Evolutionary conservation across 1,284 basidiomycete species (phyloP), one percentile per base, ranked within the genome.

Genomic region (Moesziomyces sp.): DNA sequence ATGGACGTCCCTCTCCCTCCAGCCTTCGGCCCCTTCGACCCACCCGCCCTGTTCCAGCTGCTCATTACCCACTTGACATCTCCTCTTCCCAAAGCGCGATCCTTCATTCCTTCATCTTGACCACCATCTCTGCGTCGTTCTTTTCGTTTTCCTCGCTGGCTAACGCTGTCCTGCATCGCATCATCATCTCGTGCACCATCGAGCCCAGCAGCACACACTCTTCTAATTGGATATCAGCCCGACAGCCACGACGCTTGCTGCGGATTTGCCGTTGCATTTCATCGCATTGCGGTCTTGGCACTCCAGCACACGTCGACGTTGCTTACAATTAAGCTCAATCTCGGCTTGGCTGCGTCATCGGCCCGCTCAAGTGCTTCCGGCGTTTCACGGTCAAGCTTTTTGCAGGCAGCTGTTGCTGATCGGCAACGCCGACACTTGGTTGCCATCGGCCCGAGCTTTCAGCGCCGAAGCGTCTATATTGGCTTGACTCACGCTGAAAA

Each of bases 21-120:
- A 34, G 30, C 10, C 30, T 34, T 34, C 30, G 30, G 30, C 30
- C 28, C 28, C 28, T 28, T 28, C 9, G 28, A 28, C 28, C 28
- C 28, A 9, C 28, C 9, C 35, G 35, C 35, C 38, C 38, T 40
- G 14, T 40, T 40, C 38, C 14, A 40, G 38, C 38, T 18, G 7
- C 13, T 7, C 38, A 11, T 11, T 3, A 34, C 42, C 42, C 44
- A 26, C 28, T 38, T 47, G 21, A 34, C 30, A 34, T 11, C 10
- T 13, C 4, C 30, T 13, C 2, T 13, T 34, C 30, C 13, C 30
- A 34, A 34, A 13, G 30, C 11, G 30, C 30, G 10, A 8, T 40
- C 48, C 34, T 51, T 44, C 26, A 7, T 23, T 44, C 40, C 40
- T 56, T 56, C 54, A 40, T 48, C 54, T 43, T 24, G 18, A 34